Evolutionary conservation across 2,329 filamentous ascomycete genomes (phyloP), one percentile per base, ranked within the genome.

Genomic region (Penicillium sp.): DNA sequence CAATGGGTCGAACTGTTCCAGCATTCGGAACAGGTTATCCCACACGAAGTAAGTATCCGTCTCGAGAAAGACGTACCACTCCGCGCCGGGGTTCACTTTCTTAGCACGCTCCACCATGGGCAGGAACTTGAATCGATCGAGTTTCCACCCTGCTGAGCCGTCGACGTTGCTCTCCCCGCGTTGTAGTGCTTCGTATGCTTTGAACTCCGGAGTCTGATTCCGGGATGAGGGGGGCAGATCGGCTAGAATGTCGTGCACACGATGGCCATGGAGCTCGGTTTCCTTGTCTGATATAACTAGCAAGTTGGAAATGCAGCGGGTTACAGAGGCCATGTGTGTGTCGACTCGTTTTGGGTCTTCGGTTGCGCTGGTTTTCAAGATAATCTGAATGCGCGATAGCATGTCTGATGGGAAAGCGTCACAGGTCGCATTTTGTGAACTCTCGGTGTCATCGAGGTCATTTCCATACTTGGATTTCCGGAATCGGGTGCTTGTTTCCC

Each of bases 121-220:
- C 31, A 85, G 66, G 60, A 84, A 84, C 67, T 85, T 85, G 76
- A 80, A 85, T 66, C 82, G 82, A 69, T 85, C 82, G 46, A 84
- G 74, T 27, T 71, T 77, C 82, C 82, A 84, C 2, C 81, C 81
- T 69, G 73, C 60, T 73, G 72, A 27, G 57, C 74, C 70, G 53
- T 42, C 27, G 63, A 72, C 15, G 65, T 67, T 59, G 70, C 67
- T 54, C 61, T 70, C 54, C 67, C 72, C 73, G 10, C 73, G 73
- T 4, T 64, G 63, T 6, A 82, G 77, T 43, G 73, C 73, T 25
- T 80, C 66, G 53, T 82, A 81, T 23, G 70, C 70, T 9, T 70
- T 63, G 46, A 80, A 77, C 42, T 77, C 74, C n/a, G 67, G 52
- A 23, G 67, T 70, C 41, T 75, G 62, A 6, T 67, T 60, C 43